Conservation (phyloP, 768 basidiomycete species). For the Boletus barrowsii region DNA sequence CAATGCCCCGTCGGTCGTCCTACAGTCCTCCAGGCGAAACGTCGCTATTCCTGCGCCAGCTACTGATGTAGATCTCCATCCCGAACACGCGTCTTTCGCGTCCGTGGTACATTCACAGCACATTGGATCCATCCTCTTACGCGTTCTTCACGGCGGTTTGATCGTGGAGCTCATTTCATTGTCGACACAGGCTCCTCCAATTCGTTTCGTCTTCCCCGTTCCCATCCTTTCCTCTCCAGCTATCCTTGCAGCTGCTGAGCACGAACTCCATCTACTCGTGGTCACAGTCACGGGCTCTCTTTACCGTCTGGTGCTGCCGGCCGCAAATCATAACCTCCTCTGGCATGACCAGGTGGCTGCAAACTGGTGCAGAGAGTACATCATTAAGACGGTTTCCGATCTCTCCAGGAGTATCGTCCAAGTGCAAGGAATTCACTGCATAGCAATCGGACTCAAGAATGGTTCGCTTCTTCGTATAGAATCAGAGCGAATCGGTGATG, state of each 20-base stretch:
- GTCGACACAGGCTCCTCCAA: constrained; percentile 57
- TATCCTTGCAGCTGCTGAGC: constrained; percentile 46
- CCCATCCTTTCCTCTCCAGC: constrained; percentile 62
- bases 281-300: constrained; percentile 68
- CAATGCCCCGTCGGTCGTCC: constrained; percentile 46
- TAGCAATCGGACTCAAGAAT: constrained; percentile 58
- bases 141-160: constrained; percentile 69
- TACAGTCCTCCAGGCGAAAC: constrained; percentile 60
- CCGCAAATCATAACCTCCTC: constrained; percentile 47
- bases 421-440: constrained; percentile 62
- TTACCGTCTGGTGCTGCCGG: constrained; percentile 67
- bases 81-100: constrained; percentile 73
- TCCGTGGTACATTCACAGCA: constrained; percentile 51
- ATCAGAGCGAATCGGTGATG: constrained; percentile 53
- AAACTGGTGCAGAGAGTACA: constrained; percentile 67
- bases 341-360: constrained; percentile 55
- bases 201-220: constrained; percentile 78
- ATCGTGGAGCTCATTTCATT: constrained; percentile 79
- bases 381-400: constrained; percentile 52
- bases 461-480: constrained; percentile 71
- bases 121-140: constrained; percentile 67
- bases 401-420: constrained; percentile 50
- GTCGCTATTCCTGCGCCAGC: constrained; percentile 45
- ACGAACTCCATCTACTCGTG: constrained; percentile 66
- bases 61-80: constrained; percentile 41